Evolutionary conservation across 148 eudicot species (phyloP).

Genomic region (Euryodendron excelsum): DNA sequence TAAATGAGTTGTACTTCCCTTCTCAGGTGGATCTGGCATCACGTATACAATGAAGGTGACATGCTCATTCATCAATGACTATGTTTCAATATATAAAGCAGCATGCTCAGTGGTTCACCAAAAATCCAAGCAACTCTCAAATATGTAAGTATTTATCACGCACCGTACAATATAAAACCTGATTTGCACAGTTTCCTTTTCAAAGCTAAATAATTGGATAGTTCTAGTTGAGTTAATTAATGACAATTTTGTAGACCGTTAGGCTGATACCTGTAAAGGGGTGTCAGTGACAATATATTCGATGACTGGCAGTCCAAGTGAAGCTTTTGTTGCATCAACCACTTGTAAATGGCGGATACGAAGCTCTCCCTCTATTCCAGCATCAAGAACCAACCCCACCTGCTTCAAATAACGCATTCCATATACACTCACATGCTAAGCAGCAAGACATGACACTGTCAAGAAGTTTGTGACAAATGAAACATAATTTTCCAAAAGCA

Average conservation of each 20-base stretch:
- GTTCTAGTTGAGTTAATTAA: background rate
- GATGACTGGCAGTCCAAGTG: slow-evolving; percentile 88
- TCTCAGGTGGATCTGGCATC: background rate
- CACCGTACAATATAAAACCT: background rate
- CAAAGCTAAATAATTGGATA: background rate
- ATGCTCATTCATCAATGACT: background rate
- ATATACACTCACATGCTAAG: slow-evolving; percentile 9
- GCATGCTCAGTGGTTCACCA: background rate
- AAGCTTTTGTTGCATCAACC: slow-evolving; percentile 91
- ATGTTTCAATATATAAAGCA: background rate
- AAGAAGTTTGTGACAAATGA: background rate
- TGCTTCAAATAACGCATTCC: slow-evolving; percentile 31
- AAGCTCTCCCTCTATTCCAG: slow-evolving; percentile 83
- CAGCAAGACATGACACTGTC: background rate
- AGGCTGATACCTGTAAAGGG: slow-evolving; percentile 53
- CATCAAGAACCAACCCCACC: slow-evolving; percentile 93
- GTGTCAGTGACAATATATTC: slow-evolving; percentile 79
- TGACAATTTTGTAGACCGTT: background rate
- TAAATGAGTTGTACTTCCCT: background rate
- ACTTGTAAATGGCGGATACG: slow-evolving; percentile 77
- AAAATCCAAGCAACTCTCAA: background rate
- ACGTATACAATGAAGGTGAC: background rate
- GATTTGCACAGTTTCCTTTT: background rate
- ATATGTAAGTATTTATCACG: background rate
- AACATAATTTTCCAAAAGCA: background rate